These are phyloP conservation scores for Kazachstania kunashirensis DNA, from an alignment of 805 yeast genomes.

Conservation along the genomic window DNA sequence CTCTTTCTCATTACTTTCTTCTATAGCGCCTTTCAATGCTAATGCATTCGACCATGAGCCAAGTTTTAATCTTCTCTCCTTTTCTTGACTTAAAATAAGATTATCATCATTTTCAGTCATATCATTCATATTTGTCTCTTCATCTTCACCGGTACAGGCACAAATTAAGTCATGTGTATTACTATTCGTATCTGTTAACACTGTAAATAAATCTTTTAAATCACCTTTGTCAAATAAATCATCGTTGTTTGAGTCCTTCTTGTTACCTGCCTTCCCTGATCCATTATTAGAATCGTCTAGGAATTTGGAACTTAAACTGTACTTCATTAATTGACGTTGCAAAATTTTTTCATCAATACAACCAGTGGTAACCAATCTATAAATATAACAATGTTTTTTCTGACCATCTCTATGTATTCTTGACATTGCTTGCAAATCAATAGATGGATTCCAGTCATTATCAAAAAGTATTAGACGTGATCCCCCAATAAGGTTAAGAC, in stretches of 20 bases:
- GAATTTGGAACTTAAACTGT: slow-evolving; percentile 65
- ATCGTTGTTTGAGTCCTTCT: slow-evolving; percentile 32
- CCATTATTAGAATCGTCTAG: slow-evolving; percentile 29
- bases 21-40: slow-evolving; percentile 27
- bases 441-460: slow-evolving; percentile 95
- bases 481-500: slow-evolving; percentile 83
- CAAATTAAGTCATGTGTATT: slow-evolving; percentile 78
- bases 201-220: slow-evolving; percentile 63
- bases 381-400: slow-evolving; percentile 61
- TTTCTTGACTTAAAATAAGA: slow-evolving; percentile 10
- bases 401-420: slow-evolving; percentile 94
- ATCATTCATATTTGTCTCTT: slow-evolving; percentile 17
- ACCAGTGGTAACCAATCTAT: slow-evolving; percentile 78
- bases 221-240: slow-evolving; percentile 63
- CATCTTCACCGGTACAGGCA: slow-evolving; percentile 47
- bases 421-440: slow-evolving; percentile 92
- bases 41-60: slow-evolving; percentile 50
- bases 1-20: slow-evolving; percentile 14
- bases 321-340: slow-evolving; percentile 83
- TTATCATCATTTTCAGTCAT: slow-evolving; percentile 1
- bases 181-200: slow-evolving; percentile 40
- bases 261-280: slow-evolving; percentile 23
- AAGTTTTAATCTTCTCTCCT: background rate
- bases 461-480: slow-evolving; percentile 77
- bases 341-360: slow-evolving; percentile 89